Base-by-base conservation (phyloP, 345 rosid species). In the Kernera saxatilis region DNA sequence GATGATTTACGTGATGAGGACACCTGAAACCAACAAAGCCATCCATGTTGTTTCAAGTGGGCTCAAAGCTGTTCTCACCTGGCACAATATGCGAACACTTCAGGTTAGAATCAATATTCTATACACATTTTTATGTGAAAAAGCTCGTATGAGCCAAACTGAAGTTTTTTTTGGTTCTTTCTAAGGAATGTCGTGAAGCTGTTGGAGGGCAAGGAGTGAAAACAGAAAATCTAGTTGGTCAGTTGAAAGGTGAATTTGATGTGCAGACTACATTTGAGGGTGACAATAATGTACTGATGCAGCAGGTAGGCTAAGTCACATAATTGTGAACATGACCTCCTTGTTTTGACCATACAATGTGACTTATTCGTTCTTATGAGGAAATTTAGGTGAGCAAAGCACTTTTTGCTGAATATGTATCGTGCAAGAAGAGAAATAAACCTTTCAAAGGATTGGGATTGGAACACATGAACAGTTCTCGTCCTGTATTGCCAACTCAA, bases 171-270 rank as follows among this genome's bases (percentile, higher is more conserved):
- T 15, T 26, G 7, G 36, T 46, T 62, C 12, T 76, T 50, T 63
- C 50, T 36, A 54, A 90, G 98, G 98, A 93, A 85, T 91, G 98
- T 18, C 98, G 96, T 68, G 98, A 93, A 85, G 98, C 97, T 48
- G 85, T 91, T 66, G 97, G 96, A 78, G 98, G 97, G 53, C 98
- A 93, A 80, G 97, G 98, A 36, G 52, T 89, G 72, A 93, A 89
- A 84, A 87, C 93, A 29, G 97, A 93, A 78, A 94, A 91, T 78
- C 88, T 70, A 56, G 79, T 94, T 55, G 99, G 99, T 69, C 91
- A 87, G 44, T 53, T 89, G 76, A 94, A 85, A 84, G 79, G 88
- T 74, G 99, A 94, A 84, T 86, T 40, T 70, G 97, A 94, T 72
- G 96, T 91, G 58, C 99, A 91, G 71, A 80, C 88, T 58, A 94